Base-by-base conservation (phyloP, 768 basidiomycete species). In the Hysterangium stoloniferum region DNA sequence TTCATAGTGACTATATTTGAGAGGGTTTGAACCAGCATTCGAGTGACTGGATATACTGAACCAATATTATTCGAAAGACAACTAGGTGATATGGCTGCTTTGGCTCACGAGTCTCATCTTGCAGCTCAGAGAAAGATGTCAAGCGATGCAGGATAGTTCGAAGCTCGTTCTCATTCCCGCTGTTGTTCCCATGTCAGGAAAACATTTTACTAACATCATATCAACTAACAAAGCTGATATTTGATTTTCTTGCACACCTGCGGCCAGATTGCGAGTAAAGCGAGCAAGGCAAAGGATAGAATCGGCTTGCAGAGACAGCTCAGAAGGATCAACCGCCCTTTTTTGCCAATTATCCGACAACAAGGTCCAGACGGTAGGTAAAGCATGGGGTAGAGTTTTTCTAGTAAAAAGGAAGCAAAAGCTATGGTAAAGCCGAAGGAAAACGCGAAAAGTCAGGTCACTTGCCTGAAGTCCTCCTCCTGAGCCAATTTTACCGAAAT, bases 1-100 rank as follows among this genome's bases (percentile, higher is more conserved):
- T 91, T 87, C 6, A 75, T 74, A 2, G 93, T 90, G 28, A 94
- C 75, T 20, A 91, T 71, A 63, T 96, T 96, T 17, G 90, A 86
- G 25, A 95, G 71, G 3, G 86, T 69, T 63, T 96, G 91, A 2
- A 82, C 71, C 25, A 88, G 68, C 52, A 87, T 73, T 13, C 86
- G 74, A 6, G 84, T 80, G 17, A 76, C 70, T 0, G 73, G 66
- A 48, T 78, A 72, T 52, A 77, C 92, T 94, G 59, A 44, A 56
- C 43, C 13, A n/a, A 32, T 46, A 38, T 56, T 17, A 47, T 31
- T 38, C 37, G 45, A 44, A 36, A 37, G 7, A 19, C 31, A 34
- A 36, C 17, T 9, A 8, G 29, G 41, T 15, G 35, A 20, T 44
- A 42, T 17, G 52, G 6, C 6, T 48, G 35, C 54, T 28, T 45